phyloP scores from a whole-genome alignment of 202 grass and related monocot genomes.

The Carex arenaria region DNA sequence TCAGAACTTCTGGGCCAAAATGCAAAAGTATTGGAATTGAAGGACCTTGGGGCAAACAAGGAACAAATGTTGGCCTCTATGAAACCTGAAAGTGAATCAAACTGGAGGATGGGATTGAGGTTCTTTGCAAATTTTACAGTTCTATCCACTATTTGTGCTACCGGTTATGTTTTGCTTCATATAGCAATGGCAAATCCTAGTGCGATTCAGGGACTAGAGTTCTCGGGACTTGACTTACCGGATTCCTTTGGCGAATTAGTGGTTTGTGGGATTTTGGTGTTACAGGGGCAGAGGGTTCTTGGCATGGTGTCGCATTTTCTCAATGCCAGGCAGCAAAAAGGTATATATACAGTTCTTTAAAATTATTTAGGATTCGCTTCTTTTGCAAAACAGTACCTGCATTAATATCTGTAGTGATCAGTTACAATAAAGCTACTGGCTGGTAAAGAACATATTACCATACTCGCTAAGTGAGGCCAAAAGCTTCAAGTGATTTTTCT shows the following conservation, averaged over 20 bases:
- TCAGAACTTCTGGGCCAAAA: conserved; percentile 50
- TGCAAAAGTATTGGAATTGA: conserved; percentile 59
- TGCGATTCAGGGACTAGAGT: conserved; percentile 82
- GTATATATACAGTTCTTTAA: conserved; percentile 31
- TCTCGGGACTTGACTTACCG: conserved; percentile 80
- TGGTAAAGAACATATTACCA: not conserved
- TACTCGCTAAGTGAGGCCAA: not conserved
- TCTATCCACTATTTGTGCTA: conserved; percentile 54
- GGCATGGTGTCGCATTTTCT: conserved; percentile 74
- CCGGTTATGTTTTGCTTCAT: conserved; percentile 64
- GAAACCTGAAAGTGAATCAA: conserved; percentile 53
- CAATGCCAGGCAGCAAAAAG: conserved; percentile 75
- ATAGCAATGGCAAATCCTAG: conserved; percentile 67
- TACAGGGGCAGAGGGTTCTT: conserved; percentile 76
- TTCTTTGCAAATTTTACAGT: conserved; percentile 89
- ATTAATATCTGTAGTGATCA: conserved; percentile 19
- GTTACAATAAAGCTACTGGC: not conserved
- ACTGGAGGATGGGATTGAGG: conserved; percentile 64
- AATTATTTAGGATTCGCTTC: conserved; percentile 3
- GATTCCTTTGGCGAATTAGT: conserved; percentile 93
- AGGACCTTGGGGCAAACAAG: conserved; percentile 40
- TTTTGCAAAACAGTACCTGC: conserved; percentile 7
- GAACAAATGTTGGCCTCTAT: conserved; percentile 60
- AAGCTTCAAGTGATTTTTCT: not conserved
- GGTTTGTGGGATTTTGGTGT: conserved; percentile 77